Conservation (phyloP, 257 asterid genomes). For the Anisodus tanguticus region DNA sequence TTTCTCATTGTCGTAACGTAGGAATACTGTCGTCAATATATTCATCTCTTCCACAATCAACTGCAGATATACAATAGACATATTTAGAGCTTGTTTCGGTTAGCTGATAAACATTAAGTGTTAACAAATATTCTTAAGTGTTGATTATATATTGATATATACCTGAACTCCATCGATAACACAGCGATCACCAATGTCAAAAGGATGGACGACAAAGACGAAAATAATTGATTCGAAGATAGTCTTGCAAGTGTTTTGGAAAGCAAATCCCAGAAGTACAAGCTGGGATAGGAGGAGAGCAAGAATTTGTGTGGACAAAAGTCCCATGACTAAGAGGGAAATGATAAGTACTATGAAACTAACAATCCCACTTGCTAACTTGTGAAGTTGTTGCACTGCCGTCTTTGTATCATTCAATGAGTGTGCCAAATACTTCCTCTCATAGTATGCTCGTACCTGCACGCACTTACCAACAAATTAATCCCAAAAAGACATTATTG, state of each 20-base stretch:
- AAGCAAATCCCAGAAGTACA: conserved; percentile 61
- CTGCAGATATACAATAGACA: conserved; percentile 34
- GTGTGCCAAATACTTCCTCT: conserved; percentile 62
- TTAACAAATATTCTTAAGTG: no score
- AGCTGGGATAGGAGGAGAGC: conserved; percentile 62
- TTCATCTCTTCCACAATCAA: conserved; percentile 76
- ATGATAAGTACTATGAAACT: conserved; percentile 46
- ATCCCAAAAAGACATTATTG: no score
- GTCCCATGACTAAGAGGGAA: conserved; percentile 53
- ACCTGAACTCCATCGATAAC: conserved; percentile 76
- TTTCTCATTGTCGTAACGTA: conserved; percentile 63
- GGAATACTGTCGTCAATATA: conserved; percentile 66
- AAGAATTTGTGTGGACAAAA: conserved; percentile 58
- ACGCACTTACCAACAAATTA: no score
- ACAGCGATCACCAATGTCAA: conserved; percentile 71
- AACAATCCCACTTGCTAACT: conserved; percentile 58
- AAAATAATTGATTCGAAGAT: conserved; percentile 65
- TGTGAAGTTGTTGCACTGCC: conserved; percentile 70
- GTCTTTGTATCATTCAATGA: conserved; percentile 68
- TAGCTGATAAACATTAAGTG: no score
- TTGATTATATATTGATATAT: background rate
- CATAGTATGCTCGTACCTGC: conserved; percentile 62
- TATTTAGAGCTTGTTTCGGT: no score
- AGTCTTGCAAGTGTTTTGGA: conserved; percentile 73
- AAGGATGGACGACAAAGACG: conserved; percentile 72